Evolutionary conservation across 2,329 filamentous ascomycete genomes (phyloP).

Genomic region (Paecilomyces dactylethromorphus): DNA sequence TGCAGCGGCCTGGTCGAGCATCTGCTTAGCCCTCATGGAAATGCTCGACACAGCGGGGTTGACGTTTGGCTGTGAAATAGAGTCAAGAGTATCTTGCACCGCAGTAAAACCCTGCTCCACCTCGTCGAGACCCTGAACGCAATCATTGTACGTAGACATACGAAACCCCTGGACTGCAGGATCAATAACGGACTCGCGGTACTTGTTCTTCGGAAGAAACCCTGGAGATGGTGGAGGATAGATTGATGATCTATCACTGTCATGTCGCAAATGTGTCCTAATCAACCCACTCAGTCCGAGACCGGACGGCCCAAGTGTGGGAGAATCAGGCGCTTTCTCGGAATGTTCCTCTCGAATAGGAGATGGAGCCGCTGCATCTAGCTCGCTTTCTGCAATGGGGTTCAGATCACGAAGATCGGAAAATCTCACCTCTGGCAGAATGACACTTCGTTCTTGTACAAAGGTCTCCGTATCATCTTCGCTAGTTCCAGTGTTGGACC

Average conservation of each 20-base stretch:
- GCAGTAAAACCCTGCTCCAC: conserved; percentile 27
- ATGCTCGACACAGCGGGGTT: conserved; percentile 17
- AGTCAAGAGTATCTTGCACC: conserved; percentile 7
- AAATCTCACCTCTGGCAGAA: conserved; percentile 28
- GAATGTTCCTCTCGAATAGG: conserved; percentile 10
- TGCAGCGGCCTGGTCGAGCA: conserved; percentile 30
- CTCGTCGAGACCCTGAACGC: conserved; percentile 51
- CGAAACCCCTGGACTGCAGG: conserved; percentile 30
- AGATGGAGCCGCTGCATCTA: conserved; percentile 8
- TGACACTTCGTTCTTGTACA: conserved; percentile 21
- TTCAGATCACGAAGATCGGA: conserved; percentile 34
- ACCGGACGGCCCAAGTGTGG: conserved; percentile 62
- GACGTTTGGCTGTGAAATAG: conserved; percentile 7
- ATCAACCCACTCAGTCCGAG: conserved; percentile 72
- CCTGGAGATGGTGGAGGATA: conserved; percentile 49
- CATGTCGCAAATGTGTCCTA: conserved; percentile 72
- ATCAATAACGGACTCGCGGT: conserved; percentile 15
- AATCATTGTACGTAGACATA: conserved; percentile 44
- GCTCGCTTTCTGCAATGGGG: conserved; percentile 31
- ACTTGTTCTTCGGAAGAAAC: conserved; percentile 24
- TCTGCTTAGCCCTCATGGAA: conserved; percentile 30
- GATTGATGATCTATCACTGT: conserved; percentile 76
- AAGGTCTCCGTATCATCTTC: conserved; percentile 14
- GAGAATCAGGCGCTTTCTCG: conserved; percentile 55
- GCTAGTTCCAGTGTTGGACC: background rate